Conservation (phyloP, 192 early-diverging fungal species). For the Borealophlyctis nickersoniae region DNA sequence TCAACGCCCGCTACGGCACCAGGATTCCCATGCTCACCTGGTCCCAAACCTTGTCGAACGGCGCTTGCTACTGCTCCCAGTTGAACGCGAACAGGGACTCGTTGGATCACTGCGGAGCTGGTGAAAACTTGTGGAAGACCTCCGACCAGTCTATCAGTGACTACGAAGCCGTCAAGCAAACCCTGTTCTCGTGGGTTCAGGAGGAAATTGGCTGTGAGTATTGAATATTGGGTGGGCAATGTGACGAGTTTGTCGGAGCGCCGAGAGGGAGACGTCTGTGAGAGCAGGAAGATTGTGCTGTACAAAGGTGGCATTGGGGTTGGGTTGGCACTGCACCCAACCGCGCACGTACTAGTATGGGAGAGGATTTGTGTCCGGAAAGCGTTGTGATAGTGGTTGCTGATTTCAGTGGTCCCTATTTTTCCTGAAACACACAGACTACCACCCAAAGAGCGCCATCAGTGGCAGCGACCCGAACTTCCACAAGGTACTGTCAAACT, state of each 20-base stretch:
- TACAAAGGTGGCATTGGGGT: no score
- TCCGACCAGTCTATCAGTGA: neutral
- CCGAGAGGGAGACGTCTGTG: no score
- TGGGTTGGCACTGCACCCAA: no score
- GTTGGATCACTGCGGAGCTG: neutral
- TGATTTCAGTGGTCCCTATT: neutral
- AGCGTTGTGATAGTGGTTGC: no score
- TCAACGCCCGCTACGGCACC: no score
- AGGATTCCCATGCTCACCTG: no score
- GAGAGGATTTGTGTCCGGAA: no score
- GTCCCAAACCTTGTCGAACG: neutral
- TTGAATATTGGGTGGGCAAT: no score
- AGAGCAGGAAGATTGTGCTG: neutral
- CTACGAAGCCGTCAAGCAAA: neutral
- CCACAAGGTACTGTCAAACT: no score
- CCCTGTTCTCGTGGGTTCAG: neutral
- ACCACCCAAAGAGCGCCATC: neutral
- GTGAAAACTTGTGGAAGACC: neutral
- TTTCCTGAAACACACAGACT: neutral
- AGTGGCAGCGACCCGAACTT: no score
- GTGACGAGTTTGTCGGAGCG: no score
- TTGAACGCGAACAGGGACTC: neutral
- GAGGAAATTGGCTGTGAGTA: neutral
- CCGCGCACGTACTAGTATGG: no score
- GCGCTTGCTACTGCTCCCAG: neutral